Conservation (phyloP, 2,329 filamentous ascomycete genomes). For the Fusarium sp. region DNA sequence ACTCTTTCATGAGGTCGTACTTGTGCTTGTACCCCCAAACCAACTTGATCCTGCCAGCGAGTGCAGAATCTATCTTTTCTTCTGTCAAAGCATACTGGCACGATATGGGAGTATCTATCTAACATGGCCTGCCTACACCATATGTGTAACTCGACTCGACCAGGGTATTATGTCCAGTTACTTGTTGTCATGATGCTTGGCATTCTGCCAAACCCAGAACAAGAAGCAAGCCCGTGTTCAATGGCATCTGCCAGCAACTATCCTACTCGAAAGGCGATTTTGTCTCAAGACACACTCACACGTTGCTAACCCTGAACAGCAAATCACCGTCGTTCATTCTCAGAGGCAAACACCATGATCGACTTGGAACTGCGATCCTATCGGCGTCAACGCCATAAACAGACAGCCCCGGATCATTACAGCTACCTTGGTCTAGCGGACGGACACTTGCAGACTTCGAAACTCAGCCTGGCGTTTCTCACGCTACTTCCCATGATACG, state of each 20-base stretch:
- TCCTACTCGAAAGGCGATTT: neutral
- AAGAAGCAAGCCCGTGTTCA: neutral
- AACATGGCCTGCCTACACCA: neutral
- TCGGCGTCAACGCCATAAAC: slow-evolving; percentile 11
- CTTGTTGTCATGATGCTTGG: neutral
- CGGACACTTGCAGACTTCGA: slow-evolving; percentile 28
- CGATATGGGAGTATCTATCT: slow-evolving; percentile 13
- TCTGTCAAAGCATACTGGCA: neutral
- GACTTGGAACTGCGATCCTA: neutral
- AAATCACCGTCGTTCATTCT: neutral
- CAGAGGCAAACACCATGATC: neutral
- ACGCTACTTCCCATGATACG: slow-evolving; percentile 7
- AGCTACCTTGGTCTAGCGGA: neutral
- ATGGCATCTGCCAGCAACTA: neutral
- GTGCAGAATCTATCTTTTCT: slow-evolving; percentile 29
- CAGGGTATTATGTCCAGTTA: neutral
- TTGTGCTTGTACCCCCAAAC: slow-evolving; percentile 1
- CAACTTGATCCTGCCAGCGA: neutral
- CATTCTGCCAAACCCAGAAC: neutral
- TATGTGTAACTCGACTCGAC: neutral
- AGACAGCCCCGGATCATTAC: neutral
- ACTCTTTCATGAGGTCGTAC: slow-evolving; percentile 18
- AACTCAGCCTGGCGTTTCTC: slow-evolving; percentile 1
- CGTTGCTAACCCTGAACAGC: neutral
- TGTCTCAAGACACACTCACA: neutral